These are phyloP conservation scores for Debaryomycetaceae sp. DNA, from an alignment of 1,139 yeast species.

Conservation along the genomic window DNA sequence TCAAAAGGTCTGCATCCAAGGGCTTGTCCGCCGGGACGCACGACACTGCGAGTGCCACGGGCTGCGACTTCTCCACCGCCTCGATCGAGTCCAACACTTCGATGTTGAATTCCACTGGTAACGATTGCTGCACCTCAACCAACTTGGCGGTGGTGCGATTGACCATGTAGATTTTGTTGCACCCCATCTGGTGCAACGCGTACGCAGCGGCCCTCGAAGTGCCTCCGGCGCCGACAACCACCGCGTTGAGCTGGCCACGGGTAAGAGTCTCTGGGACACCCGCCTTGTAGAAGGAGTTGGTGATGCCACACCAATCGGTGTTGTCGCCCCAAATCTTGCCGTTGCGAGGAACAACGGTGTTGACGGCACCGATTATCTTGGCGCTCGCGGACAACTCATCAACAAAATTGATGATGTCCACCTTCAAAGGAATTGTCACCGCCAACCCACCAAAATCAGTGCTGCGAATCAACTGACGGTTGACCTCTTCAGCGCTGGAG, in stretches of 20 bases:
- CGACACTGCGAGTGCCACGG: slow-evolving; percentile 65
- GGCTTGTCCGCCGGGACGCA: slow-evolving; percentile 89
- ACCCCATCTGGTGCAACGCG: slow-evolving; percentile 79
- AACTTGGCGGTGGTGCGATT: slow-evolving; percentile 77
- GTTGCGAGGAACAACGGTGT: slow-evolving; percentile 60
- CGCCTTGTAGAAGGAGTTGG: slow-evolving; percentile 55
- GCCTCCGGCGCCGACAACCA: slow-evolving; percentile 96
- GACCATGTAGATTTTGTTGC: slow-evolving; percentile 67
- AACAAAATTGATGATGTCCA: slow-evolving; percentile 67
- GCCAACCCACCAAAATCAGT: slow-evolving; percentile 80
- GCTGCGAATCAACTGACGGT: slow-evolving; percentile 44
- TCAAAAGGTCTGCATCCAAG: slow-evolving; percentile 49
- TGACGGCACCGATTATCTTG: slow-evolving; percentile 80
- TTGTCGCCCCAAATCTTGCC: slow-evolving; percentile 75
- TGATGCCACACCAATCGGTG: slow-evolving; percentile 94
- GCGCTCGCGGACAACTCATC: slow-evolving; percentile 71
- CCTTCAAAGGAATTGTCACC: slow-evolving; percentile 84
- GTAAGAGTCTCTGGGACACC: slow-evolving; percentile 50
- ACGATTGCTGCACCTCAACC: slow-evolving; percentile 50
- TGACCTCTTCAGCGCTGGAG: slow-evolving; percentile 48
- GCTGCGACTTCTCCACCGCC: slow-evolving; percentile 35
- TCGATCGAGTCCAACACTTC: slow-evolving; percentile 51
- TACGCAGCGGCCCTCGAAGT: slow-evolving; percentile 93
- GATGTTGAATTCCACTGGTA: slow-evolving; percentile 61
- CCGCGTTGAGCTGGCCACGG: slow-evolving; percentile 42